Conservation (phyloP, 768 basidiomycete genomes). For the Nevesoporus exiguus region DNA sequence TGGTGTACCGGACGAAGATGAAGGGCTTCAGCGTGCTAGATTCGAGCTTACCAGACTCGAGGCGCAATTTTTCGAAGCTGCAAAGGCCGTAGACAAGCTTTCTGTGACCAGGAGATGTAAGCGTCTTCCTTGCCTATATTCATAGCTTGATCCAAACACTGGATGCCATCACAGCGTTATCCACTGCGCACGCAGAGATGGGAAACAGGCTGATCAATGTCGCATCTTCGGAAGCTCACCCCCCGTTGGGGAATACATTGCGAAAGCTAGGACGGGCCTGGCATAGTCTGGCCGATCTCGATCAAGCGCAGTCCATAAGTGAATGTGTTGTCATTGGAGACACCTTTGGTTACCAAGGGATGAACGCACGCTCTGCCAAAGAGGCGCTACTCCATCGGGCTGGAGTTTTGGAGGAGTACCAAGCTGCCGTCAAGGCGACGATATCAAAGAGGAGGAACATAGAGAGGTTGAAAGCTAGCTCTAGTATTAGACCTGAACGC, state of each 20-base stretch:
- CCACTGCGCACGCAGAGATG: conserved; percentile 78
- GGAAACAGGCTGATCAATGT: conserved; percentile 91
- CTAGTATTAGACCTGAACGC: conserved; percentile 78
- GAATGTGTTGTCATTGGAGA: conserved; percentile 97
- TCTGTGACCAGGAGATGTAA: conserved; percentile 76
- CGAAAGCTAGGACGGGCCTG: conserved; percentile 83
- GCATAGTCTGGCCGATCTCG: conserved; percentile 85
- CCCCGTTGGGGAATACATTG: conserved; percentile 77
- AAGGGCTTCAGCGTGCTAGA: conserved; percentile 84
- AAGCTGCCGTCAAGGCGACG: conserved; percentile 86
- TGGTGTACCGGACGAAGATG: conserved; percentile 90
- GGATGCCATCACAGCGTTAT: conserved; percentile 53
- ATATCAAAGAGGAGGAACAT: conserved; percentile 92
- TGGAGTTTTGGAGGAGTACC: conserved; percentile 89
- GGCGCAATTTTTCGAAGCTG: conserved; percentile 87
- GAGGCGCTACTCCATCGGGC: conserved; percentile 90
- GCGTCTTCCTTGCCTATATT: conserved; percentile 11
- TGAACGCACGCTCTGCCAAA: conserved; percentile 96
- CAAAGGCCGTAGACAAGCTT: conserved; percentile 86
- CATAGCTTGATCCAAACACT: background rate
- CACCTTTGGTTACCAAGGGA: conserved; percentile 90
- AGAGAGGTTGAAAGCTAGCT: conserved; percentile 81
- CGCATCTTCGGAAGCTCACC: conserved; percentile 85
- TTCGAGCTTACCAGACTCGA: conserved; percentile 92
- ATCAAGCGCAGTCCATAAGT: conserved; percentile 87